These are phyloP conservation scores for Zymoseptoria brevis DNA, from an alignment of 2,329 filamentous ascomycete genomes.

Conservation along the genomic window DNA sequence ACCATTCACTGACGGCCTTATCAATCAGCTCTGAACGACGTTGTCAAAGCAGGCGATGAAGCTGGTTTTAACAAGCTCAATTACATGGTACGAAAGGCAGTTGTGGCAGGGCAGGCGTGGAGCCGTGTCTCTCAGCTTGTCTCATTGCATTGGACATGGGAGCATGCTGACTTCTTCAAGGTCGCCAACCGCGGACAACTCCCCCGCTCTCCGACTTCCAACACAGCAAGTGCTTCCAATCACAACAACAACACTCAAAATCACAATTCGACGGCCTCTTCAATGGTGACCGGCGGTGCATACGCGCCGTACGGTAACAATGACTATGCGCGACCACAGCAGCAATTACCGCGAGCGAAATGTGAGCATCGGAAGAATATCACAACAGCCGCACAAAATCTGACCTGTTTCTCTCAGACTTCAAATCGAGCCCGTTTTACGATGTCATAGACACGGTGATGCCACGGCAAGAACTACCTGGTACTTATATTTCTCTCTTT, in stretches of 20 bases:
- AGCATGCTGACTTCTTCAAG: no score
- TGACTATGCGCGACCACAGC: background rate
- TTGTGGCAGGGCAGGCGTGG: no score
- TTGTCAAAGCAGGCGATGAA: slow-evolving; percentile 29
- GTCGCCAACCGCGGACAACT: slow-evolving; percentile 34
- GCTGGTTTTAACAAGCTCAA: slow-evolving; percentile 32
- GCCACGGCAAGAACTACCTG: slow-evolving; percentile 59
- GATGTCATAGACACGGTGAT: slow-evolving; percentile 59
- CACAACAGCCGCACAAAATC: slow-evolving; percentile 9
- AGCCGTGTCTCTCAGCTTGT: no score
- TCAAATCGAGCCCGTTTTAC: slow-evolving; percentile 83
- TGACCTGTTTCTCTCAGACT: slow-evolving; percentile 29
- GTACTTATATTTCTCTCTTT: slow-evolving; percentile 42
- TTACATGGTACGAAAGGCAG: slow-evolving; percentile 22
- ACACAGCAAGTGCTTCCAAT: slow-evolving; percentile 2
- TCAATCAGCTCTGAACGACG: slow-evolving; percentile 32
- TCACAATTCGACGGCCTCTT: slow-evolving; percentile 1
- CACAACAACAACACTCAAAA: slow-evolving; percentile 8
- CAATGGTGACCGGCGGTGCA: slow-evolving; percentile 11
- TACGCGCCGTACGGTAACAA: slow-evolving; percentile 6
- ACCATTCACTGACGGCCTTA: slow-evolving; percentile 9
- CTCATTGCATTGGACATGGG: no score
- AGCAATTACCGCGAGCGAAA: background rate
- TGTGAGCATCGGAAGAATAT: background rate
- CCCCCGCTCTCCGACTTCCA: slow-evolving; percentile 21